Evolutionary conservation across 2,329 filamentous ascomycete genomes (phyloP).

Genomic region (Colletotrichum sp.): DNA sequence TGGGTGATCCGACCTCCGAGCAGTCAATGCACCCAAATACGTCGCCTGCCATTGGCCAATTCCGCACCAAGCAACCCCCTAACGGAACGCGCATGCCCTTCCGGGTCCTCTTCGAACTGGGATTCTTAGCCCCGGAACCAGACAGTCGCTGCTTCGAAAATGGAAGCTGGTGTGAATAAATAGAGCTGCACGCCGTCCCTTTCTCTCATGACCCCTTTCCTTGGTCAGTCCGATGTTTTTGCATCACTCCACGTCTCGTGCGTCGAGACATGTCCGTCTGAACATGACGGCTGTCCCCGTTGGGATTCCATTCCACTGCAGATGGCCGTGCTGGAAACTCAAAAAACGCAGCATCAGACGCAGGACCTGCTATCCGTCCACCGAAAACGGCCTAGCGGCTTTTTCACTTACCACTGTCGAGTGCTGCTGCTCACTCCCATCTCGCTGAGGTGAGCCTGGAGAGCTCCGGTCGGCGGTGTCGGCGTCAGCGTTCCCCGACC

Average conservation of each 20-base stretch:
- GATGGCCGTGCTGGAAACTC: neutral
- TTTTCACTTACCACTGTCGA: neutral
- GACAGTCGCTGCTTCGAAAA: neutral
- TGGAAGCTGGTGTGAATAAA: neutral
- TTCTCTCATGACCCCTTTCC: neutral
- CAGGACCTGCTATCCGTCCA: neutral
- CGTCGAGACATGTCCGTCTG: neutral
- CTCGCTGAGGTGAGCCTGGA: neutral
- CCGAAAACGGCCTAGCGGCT: conserved; percentile 1
- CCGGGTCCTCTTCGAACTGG: neutral
- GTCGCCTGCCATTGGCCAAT: neutral
- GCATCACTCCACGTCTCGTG: neutral
- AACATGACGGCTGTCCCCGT: neutral
- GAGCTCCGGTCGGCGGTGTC: neutral
- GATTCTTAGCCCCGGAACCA: neutral
- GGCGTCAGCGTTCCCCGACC: conserved; percentile 4
- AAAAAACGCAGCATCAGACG: neutral
- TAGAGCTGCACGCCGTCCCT: neutral
- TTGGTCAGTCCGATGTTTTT: neutral
- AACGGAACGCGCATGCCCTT: neutral
- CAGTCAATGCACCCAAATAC: neutral
- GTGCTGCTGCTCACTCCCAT: neutral
- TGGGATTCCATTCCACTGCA: neutral
- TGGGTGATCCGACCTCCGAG: neutral
- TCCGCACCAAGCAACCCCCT: neutral